phyloP scores from a whole-genome alignment of 2,329 filamentous ascomycete genomes.

The Xenosphaeropsis pyriputrescens region DNA sequence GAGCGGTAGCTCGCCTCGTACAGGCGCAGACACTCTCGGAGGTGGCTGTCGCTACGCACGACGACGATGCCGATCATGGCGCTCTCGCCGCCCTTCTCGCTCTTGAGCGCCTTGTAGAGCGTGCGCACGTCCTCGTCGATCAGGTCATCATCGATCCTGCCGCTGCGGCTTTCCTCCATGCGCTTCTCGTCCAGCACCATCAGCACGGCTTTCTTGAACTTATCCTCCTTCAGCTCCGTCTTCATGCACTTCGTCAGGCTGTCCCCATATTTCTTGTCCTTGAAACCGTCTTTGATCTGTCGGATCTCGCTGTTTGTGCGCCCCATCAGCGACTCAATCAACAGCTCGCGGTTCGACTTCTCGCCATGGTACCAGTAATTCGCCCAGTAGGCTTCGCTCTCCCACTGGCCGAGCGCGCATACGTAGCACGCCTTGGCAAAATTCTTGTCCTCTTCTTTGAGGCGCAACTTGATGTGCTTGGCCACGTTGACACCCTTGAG shows the following conservation, averaged over 20 bases:
- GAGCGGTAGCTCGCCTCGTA: slow-evolving; percentile 61
- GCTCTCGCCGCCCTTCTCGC: slow-evolving; percentile 71
- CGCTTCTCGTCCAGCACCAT: slow-evolving; percentile 68
- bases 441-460: slow-evolving; percentile 59
- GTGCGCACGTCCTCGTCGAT: slow-evolving; percentile 60
- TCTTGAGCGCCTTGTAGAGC: slow-evolving; percentile 51
- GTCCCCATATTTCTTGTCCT: slow-evolving; percentile 82
- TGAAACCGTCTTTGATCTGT: slow-evolving; percentile 76
- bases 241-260: slow-evolving; percentile 75
- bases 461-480: slow-evolving; percentile 65
- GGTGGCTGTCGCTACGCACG: slow-evolving; percentile 63
- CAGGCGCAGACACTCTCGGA: slow-evolving; percentile 62
- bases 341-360: slow-evolving; percentile 68
- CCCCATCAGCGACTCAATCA: slow-evolving; percentile 90
- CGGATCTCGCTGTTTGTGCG: slow-evolving; percentile 76
- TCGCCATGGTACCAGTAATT: slow-evolving; percentile 95
- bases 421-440: slow-evolving; percentile 89
- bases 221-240: slow-evolving; percentile 85
- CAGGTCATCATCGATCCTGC: slow-evolving; percentile 36
- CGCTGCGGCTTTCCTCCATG: slow-evolving; percentile 51
- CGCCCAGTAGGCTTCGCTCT: slow-evolving; percentile 92
- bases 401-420: slow-evolving; percentile 78
- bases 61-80: slow-evolving; percentile 80
- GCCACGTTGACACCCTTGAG: slow-evolving; percentile 72
- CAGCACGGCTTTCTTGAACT: slow-evolving; percentile 82